phyloP scores from a whole-genome alignment of 2,329 filamentous ascomycete species.

The Mariannaea sp. region DNA sequence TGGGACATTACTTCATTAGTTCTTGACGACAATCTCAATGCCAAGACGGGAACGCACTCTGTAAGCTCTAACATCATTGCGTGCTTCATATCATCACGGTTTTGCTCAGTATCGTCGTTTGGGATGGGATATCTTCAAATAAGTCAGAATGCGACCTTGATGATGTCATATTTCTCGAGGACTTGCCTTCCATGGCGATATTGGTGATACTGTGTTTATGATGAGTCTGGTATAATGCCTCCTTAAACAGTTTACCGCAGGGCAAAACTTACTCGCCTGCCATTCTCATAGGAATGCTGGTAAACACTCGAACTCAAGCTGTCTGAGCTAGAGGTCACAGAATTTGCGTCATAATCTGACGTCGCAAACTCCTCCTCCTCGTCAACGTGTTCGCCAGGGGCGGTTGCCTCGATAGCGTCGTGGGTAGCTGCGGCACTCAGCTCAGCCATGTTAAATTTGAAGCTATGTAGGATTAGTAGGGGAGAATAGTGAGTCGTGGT shows the following conservation, averaged over 20 bases:
- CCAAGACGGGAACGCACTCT: constrained; percentile 14
- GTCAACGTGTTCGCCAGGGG: constrained; percentile 1
- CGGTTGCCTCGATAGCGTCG: constrained; percentile 20
- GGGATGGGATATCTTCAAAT: constrained; percentile 32
- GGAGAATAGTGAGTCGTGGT: too few species aligned
- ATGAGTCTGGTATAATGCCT: not conserved
- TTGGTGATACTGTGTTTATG: constrained; percentile 23
- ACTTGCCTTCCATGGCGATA: constrained; percentile 31
- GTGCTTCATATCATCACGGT: constrained; percentile 39
- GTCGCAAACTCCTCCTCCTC: constrained; percentile 31
- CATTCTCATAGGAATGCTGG: constrained; percentile 33
- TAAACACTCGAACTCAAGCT: constrained; percentile 32
- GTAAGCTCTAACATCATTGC: constrained; percentile 40
- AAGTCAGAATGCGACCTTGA: constrained; percentile 19
- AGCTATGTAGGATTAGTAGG: too few species aligned
- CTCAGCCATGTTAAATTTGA: constrained; percentile 11
- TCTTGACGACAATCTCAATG: rapidly evolving
- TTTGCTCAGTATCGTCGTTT: constrained; percentile 36
- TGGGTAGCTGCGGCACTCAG: not conserved
- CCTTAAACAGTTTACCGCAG: rapidly evolving
- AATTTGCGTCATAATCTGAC: constrained; percentile 26
- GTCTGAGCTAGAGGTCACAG: constrained; percentile 23
- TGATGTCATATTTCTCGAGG: rapidly evolving
- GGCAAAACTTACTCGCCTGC: constrained; percentile 23
- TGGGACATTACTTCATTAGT: not conserved